phyloP scores from a whole-genome alignment of 208 protist genomes.

The Leishmania lainsoni region DNA sequence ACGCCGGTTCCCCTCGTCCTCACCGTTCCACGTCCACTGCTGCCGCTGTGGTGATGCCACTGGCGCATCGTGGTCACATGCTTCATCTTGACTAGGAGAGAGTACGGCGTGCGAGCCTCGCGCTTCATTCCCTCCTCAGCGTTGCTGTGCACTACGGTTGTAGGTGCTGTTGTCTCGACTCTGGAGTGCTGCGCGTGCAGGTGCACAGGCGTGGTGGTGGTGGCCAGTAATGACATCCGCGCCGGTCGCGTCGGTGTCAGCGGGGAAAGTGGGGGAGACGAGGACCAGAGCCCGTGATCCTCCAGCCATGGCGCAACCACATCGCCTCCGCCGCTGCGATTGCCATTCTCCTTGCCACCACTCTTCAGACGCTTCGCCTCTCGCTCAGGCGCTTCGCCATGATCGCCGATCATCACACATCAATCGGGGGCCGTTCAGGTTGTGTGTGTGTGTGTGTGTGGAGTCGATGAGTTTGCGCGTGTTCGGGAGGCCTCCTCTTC shows the following conservation, averaged over 20 bases:
- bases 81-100: neutral
- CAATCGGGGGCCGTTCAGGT: neutral
- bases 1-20: neutral
- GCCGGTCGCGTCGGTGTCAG: neutral
- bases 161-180: neutral
- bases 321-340: neutral
- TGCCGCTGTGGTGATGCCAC: neutral
- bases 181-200: neutral
- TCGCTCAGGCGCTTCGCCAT: neutral
- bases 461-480: neutral
- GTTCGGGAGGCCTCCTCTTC: too few species aligned
- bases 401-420: neutral
- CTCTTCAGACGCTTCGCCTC: neutral
- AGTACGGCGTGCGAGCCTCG: neutral
- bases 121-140: neutral
- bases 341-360: neutral
- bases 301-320: conserved; percentile 7
- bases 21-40: neutral
- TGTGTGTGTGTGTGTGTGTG: neutral
- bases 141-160: too few species aligned
- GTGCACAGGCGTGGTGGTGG: neutral
- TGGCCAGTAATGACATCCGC: neutral
- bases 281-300: conserved; percentile 15
- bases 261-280: neutral
- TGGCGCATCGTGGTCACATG: neutral